Evolutionary conservation across 1,284 basidiomycete genomes (phyloP).

Genomic region (Malassezia pachydermatis): DNA sequence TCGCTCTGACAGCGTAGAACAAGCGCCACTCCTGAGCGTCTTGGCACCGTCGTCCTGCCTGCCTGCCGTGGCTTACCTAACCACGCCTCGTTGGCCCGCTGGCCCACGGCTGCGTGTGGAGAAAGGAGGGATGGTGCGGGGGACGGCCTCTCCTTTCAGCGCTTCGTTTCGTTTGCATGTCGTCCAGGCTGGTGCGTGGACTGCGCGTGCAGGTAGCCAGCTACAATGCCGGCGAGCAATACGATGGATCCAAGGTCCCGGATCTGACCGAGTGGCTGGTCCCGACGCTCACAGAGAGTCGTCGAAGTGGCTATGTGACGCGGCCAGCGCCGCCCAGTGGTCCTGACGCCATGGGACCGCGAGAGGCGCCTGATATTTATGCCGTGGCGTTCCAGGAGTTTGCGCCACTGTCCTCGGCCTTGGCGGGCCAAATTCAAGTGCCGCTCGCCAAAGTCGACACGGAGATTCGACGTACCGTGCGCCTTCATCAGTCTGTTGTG

Average conservation of each 20-base stretch:
- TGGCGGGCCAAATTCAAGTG: constrained; percentile 6
- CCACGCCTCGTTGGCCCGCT: background rate
- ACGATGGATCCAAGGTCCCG: constrained; percentile 49
- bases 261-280: constrained; percentile 45
- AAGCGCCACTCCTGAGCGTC: no score
- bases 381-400: constrained; percentile 83
- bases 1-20: no score
- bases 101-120: no score
- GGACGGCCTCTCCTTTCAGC: no score
- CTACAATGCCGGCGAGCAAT: constrained; percentile 75
- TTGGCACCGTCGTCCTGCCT: no score
- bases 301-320: constrained; percentile 23
- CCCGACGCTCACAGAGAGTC: constrained; percentile 33
- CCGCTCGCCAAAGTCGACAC: constrained; percentile 57
- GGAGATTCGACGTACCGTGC: constrained; percentile 50
- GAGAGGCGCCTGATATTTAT: constrained; percentile 58
- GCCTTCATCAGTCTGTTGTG: constrained; percentile 44
- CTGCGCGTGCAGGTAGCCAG: constrained; percentile 66
- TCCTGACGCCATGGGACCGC: constrained; percentile 22
- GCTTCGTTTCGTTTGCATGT: no score
- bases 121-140: no score
- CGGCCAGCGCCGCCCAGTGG: constrained; percentile 16
- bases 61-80: no score
- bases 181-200: no score
- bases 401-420: constrained; percentile 57